Percentiles rank a stretch among this genome's conserved stretches.
These are phyloP conservation scores for Leccinum pachyderme DNA, from an alignment of 1,284 basidiomycete genomes.

Conservation along the genomic window DNA sequence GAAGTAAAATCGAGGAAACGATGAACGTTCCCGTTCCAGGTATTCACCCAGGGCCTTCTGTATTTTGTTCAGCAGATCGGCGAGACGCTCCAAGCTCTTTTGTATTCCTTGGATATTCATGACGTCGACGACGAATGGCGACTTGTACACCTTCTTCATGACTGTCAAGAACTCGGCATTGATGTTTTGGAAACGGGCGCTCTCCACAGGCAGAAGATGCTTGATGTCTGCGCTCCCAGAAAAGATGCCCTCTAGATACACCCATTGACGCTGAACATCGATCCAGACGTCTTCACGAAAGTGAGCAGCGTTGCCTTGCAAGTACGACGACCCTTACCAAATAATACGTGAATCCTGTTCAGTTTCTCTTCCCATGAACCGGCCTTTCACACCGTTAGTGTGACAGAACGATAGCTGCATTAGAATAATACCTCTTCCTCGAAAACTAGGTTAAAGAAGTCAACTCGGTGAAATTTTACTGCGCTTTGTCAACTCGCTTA, in stretches of 20 bases:
- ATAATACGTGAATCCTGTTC: conserved; percentile 92
- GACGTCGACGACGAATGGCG: conserved; percentile 95
- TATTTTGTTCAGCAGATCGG: conserved; percentile 95
- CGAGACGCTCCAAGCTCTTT: conserved; percentile 95
- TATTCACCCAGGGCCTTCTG: conserved; percentile 99
- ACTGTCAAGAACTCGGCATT: conserved; percentile 97
- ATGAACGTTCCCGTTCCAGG: conserved; percentile 93
- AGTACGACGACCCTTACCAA: conserved; percentile 54
- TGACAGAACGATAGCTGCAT: background rate
- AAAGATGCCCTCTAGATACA: conserved; percentile 99
- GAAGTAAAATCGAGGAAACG: conserved; percentile 99
- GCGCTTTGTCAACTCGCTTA: conserved; percentile 28
- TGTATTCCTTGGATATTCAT: conserved; percentile 96
- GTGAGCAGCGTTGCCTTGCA: conserved; percentile 9
- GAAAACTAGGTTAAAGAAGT: conserved; percentile 57
- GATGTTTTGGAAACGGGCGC: conserved; percentile 96
- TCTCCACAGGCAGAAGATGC: conserved; percentile 96
- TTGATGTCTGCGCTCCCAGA: conserved; percentile 99
- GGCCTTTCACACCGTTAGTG: conserved; percentile 47
- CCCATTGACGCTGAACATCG: conserved; percentile 99
- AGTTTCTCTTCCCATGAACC: conserved; percentile 93
- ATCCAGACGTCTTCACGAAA: conserved; percentile 86
- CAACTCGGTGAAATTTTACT: conserved; percentile 1
- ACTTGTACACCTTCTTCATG: conserved; percentile 99
- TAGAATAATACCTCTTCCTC: conserved; percentile 73